Base-by-base conservation (phyloP, 768 basidiomycete genomes). In the Kwoniella sp. region DNA sequence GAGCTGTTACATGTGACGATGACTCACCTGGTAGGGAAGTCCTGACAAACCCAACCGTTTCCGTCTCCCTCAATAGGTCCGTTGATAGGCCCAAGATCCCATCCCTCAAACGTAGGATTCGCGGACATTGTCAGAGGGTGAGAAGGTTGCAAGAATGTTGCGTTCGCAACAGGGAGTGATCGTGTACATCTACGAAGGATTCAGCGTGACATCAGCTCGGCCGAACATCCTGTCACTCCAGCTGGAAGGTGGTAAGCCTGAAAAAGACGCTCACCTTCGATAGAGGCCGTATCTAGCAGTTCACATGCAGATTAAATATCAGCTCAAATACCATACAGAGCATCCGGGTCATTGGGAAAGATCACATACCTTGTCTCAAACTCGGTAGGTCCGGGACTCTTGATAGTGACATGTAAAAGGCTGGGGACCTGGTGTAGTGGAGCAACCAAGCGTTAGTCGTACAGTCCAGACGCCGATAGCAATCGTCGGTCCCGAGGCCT, bases 311-410 rank as follows among this genome's bases (percentile, higher is more conserved):
- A 17, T 33, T 12, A 33, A 33, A 13, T 33, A n/a, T n/a, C n/a
- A n/a, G n/a, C n/a, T n/a, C n/a, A n/a, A n/a, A n/a, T n/a, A n/a
- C n/a, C n/a, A n/a, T n/a, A n/a, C n/a, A n/a, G n/a, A n/a, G n/a
- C n/a, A n/a, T n/a, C n/a, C n/a, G n/a, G n/a, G n/a, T n/a, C n/a
- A n/a, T n/a, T n/a, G n/a, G n/a, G 33, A 33, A 13, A 7, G 7
- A 63, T n/a, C n/a, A n/a, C 78, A 66, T 52, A 79, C 78, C 71
- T 72, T 19, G 75, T 77, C 62, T 78, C 74, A 40, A 77, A 77
- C 26, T 68, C 64, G 8, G 72, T 57, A 19, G 78, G 78, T 15
- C 78, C 78, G 26, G 74, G 75, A 51, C 64, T 68, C 15, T 29
- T 33, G 8, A 62, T 54, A 6, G 68, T 62, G 15, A 77, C 71